phyloP scores from a whole-genome alignment of 768 basidiomycete genomes.

The Russula sp. region DNA sequence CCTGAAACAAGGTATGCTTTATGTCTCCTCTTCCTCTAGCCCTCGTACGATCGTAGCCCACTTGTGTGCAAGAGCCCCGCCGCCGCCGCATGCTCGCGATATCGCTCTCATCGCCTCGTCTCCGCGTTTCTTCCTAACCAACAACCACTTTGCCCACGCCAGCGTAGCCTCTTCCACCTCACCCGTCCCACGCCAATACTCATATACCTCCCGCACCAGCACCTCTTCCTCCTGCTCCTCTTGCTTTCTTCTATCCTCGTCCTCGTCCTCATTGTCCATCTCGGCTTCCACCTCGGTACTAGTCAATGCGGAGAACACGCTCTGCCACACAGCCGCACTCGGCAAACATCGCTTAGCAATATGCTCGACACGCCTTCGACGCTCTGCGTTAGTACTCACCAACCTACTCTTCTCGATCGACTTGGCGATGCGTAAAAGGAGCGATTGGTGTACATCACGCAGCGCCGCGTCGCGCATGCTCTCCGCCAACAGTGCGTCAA shows the following conservation, averaged over 20 bases:
- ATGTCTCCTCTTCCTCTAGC: constrained; percentile 8
- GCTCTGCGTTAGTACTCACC: constrained; percentile 27
- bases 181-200: constrained; percentile 45
- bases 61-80: constrained; percentile 39
- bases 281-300: neutral
- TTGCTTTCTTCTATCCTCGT: neutral
- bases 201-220: constrained; percentile 42
- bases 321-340: constrained; percentile 45
- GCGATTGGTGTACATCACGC: constrained; percentile 43
- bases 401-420: constrained; percentile 33
- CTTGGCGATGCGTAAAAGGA: constrained; percentile 48
- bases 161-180: constrained; percentile 39
- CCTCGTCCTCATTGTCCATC: neutral
- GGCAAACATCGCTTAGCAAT: constrained; percentile 45
- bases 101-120: constrained; percentile 42
- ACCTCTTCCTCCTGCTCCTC: neutral
- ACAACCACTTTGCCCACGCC: constrained; percentile 50
- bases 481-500: constrained; percentile 23
- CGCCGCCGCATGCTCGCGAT: constrained; percentile 36
- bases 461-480: constrained; percentile 26
- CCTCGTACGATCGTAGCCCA: constrained; percentile 36
- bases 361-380: constrained; percentile 38
- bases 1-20: too few relatives aligned
- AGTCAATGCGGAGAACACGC: constrained; percentile 40
- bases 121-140: constrained; percentile 31